Base-by-base conservation (phyloP, 768 basidiomycete genomes). In the Boletus eberwhitei region DNA sequence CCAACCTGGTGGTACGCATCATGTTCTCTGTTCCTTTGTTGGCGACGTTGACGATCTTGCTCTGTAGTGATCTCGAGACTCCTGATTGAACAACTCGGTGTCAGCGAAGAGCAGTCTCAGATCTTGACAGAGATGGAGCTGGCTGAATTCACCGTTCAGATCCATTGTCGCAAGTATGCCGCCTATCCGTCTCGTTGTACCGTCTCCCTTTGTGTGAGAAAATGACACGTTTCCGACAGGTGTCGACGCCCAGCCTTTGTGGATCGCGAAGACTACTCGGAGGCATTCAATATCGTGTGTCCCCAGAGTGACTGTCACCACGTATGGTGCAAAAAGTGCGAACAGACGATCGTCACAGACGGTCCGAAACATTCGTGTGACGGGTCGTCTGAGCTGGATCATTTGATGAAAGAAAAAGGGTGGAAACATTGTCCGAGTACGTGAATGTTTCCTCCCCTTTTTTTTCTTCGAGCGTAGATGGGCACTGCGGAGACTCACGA, bases 371-470 rank as follows among this genome's bases (percentile, higher is more conserved):
- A 85, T 63, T 80, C 80, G 0, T 87, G 85, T 64, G 84, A 85
- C 53, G 83, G 81, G 5, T 73, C 79, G 13, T 73, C 73, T 2
- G 85, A 86, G 59, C 72, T 86, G 8, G 74, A 77, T 5, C 68
- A 76, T 48, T 54, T 84, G 41, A 82, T 85, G 80, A 64, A 70
- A 36, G 57, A 72, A 59, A 68, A 74, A n/a, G 84, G 84, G 7
- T 87, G 85, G 86, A 82, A 80, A 55, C 75, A 77, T 49, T 87
- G 86, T 63, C 82, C 86, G 55, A 81, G 85, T 73, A 59, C 47
- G 74, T 59, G 11, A 17, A n/a, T 13, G 9, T 12, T 22, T 16
- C 26, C 7, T 1, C 36, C 21, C 14, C 32, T 4, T n/a, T 14
- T 6, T 12, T 19, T 32, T 16, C 22, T 39, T 14, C 22, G 5